Conservation (phyloP, 768 basidiomycete species). For the Dictyophora rubrovolvata region DNA sequence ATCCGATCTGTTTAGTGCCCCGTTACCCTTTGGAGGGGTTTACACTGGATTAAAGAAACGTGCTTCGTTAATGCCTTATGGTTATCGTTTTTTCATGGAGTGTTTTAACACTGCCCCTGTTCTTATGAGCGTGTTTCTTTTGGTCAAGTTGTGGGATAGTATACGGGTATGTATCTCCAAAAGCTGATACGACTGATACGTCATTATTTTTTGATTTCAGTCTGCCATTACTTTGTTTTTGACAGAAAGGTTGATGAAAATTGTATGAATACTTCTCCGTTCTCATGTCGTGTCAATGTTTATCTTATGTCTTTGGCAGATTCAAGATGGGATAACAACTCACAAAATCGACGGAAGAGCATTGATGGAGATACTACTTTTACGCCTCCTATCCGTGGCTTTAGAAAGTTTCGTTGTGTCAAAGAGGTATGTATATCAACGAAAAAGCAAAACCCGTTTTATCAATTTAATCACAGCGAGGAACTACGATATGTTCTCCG, state of each 20-base stretch:
- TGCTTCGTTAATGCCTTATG: background rate
- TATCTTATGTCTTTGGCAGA: background rate
- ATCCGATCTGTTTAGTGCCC: background rate
- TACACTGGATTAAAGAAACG: background rate
- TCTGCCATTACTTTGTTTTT: background rate
- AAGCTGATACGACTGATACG: background rate
- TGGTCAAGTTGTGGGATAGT: background rate
- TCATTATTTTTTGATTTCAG: background rate
- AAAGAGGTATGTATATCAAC: background rate
- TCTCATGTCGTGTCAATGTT: background rate
- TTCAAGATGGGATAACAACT: background rate
- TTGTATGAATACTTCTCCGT: background rate
- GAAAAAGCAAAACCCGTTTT: background rate
- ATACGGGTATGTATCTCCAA: background rate
- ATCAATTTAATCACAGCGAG: background rate
- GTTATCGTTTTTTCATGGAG: conserved; percentile 3
- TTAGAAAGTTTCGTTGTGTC: background rate
- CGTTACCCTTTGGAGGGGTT: background rate
- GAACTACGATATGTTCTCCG: background rate
- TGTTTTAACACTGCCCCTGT: conserved; percentile 1
- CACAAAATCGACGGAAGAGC: conserved; percentile 1
- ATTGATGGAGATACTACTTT: background rate
- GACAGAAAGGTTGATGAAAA: conserved; percentile 1
- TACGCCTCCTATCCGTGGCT: background rate
- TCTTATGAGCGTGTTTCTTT: background rate